Conservation (phyloP, 148 eudicot genomes). For the Camellia sinensis region DNA sequence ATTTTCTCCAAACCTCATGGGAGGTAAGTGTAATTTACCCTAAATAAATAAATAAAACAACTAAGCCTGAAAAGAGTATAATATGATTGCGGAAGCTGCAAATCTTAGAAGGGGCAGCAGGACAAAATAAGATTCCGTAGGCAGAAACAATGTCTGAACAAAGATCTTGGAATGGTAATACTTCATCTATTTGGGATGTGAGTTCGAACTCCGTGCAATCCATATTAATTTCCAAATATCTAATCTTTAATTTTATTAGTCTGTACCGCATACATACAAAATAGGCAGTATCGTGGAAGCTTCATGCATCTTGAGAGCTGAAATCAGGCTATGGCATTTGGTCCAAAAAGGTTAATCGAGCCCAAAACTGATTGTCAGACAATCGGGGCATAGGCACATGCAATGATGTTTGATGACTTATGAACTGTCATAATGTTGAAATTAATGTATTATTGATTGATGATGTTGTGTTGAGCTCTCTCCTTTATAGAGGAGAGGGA, state of each 20-base stretch:
- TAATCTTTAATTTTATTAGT: not conserved
- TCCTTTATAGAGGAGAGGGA: no score
- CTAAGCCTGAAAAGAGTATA: not conserved
- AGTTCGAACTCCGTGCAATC: not conserved
- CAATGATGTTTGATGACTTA: not conserved
- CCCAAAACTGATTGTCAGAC: not conserved
- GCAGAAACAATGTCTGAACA: not conserved
- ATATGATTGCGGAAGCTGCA: slow-evolving; percentile 3
- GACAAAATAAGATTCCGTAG: not conserved
- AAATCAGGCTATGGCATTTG: not conserved
- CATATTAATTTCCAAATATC: not conserved
- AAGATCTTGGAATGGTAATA: not conserved
- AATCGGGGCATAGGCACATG: not conserved
- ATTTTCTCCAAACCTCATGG: no score
- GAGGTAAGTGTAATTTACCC: no score
- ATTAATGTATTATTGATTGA: no score
- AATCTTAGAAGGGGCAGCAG: not conserved
- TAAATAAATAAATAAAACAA: not conserved
- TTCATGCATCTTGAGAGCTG: not conserved
- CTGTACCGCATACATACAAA: not conserved
- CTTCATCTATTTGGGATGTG: not conserved
- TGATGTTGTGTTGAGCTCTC: no score
- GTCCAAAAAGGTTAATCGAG: not conserved
- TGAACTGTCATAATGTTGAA: not conserved
- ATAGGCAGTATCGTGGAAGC: not conserved